phyloP scores from a whole-genome alignment of 225 moss, liverwort and hornwort species.

The Straminergon stramineum region DNA sequence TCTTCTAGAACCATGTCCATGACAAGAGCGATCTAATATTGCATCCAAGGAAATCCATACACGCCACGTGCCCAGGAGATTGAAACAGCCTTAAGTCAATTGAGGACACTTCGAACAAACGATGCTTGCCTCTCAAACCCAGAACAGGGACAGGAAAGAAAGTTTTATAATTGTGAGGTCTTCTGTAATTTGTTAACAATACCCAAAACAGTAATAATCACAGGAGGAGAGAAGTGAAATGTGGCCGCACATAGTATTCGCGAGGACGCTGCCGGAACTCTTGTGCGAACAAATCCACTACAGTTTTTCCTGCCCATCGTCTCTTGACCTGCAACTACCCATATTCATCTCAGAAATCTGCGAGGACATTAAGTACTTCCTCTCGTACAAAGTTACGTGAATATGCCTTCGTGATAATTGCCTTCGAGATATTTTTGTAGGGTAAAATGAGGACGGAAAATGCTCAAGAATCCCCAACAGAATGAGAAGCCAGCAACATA shows the following conservation, averaged over 20 bases:
- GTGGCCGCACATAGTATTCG: slow-evolving; percentile 67
- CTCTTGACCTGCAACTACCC: slow-evolving; percentile 58
- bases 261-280: slow-evolving; percentile 88
- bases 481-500: neutral
- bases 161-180: neutral
- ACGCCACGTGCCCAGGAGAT: neutral
- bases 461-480: neutral
- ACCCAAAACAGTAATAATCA: neutral
- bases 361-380: neutral
- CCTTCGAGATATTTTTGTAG: neutral
- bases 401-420: neutral
- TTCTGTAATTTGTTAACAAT: neutral
- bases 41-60: neutral
- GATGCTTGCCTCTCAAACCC: neutral
- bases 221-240: neutral
- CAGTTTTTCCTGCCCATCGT: slow-evolving; percentile 80
- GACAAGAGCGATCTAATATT: neutral
- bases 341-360: slow-evolving; percentile 2
- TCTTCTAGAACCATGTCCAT: neutral
- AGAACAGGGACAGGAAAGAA: neutral
- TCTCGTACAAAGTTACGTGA: neutral
- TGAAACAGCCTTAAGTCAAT: neutral
- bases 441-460: neutral
- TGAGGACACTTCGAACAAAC: neutral
- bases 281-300: slow-evolving; percentile 74